Evolutionary conservation across 805 yeast species (phyloP).

Genomic region (Sugiyamaella lignohabitans): DNA sequence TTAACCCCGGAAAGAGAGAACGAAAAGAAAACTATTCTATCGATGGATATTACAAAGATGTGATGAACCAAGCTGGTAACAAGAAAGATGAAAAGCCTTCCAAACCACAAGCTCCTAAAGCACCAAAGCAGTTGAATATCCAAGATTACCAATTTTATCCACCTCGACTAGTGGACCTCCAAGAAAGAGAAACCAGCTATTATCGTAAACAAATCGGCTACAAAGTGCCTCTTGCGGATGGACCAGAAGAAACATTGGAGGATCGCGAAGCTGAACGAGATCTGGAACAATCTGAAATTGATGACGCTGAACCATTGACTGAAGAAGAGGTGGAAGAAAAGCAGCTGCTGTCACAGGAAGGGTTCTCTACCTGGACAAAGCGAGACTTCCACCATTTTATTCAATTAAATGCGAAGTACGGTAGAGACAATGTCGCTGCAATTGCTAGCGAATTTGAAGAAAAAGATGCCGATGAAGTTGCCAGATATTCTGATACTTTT

Average conservation of each 20-base stretch:
- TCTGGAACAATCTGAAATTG: constrained; percentile 65
- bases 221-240: constrained; percentile 57
- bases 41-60: constrained; percentile 52
- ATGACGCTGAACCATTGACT: constrained; percentile 71
- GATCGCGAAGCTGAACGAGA: constrained; percentile 44
- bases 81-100: constrained; percentile 9
- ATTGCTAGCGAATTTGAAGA: constrained; percentile 78
- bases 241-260: constrained; percentile 38
- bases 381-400: constrained; percentile 83
- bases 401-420: constrained; percentile 65
- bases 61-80: constrained; percentile 4
- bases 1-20: constrained; percentile 67
- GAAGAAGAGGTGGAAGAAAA: constrained; percentile 64
- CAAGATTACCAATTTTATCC: constrained; percentile 92
- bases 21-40: constrained; percentile 63
- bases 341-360: constrained; percentile 56
- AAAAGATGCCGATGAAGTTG: constrained; percentile 72
- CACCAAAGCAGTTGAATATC: constrained; percentile 76
- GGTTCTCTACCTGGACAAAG: constrained; percentile 78
- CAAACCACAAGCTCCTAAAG: constrained; percentile 53
- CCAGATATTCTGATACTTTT: constrained; percentile 68
- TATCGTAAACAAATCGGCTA: constrained; percentile 62
- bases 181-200: constrained; percentile 75
- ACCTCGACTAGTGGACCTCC: constrained; percentile 62
- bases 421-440: constrained; percentile 62